Percentiles rank a stretch among this genome's conserved stretches.
Evolutionary conservation across 306 rosid genomes (phyloP).

Genomic region (Elaeagnus macrophylla): DNA sequence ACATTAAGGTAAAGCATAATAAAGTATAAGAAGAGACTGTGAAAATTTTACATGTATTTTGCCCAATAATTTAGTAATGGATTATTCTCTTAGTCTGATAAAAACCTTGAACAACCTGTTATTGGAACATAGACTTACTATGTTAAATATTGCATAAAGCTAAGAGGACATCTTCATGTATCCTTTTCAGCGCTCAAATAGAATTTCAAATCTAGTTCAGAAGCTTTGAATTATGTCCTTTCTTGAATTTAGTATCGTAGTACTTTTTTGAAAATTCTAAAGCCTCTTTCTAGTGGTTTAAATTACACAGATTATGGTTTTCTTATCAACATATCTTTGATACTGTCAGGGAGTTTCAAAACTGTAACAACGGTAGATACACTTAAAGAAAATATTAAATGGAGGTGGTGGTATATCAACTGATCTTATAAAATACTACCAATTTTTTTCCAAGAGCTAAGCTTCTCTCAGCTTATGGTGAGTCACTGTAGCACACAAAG

Average conservation of each 20-base stretch:
- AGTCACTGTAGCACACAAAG: slow-evolving; percentile 10
- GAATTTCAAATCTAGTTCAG: not conserved
- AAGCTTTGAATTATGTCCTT: not conserved
- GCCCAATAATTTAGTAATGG: not conserved
- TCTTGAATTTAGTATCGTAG: not conserved
- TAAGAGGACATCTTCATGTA: not conserved
- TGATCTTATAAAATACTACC: slow-evolving; percentile 42
- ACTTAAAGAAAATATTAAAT: slow-evolving; percentile 65
- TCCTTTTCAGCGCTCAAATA: not conserved
- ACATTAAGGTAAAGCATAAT: slow-evolving; percentile 39
- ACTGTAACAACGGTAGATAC: slow-evolving; percentile 44
- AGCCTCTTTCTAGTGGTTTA: not conserved
- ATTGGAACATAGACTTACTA: not conserved
- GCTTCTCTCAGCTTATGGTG: slow-evolving; percentile 90
- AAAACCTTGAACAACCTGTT: not conserved
- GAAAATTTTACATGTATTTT: not conserved
- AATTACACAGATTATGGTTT: not conserved
- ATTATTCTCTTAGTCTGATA: not conserved
- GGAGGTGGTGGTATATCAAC: slow-evolving; percentile 82
- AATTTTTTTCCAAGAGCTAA: slow-evolving; percentile 62
- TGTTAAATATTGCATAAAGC: not conserved
- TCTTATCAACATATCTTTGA: slow-evolving; percentile 15
- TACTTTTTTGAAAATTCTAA: slow-evolving; percentile 8
- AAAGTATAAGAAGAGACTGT: not conserved
- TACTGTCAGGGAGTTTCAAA: slow-evolving; percentile 34